phyloP scores from a whole-genome alignment of 805 yeast genomes.

The Metschnikowia anglica region DNA sequence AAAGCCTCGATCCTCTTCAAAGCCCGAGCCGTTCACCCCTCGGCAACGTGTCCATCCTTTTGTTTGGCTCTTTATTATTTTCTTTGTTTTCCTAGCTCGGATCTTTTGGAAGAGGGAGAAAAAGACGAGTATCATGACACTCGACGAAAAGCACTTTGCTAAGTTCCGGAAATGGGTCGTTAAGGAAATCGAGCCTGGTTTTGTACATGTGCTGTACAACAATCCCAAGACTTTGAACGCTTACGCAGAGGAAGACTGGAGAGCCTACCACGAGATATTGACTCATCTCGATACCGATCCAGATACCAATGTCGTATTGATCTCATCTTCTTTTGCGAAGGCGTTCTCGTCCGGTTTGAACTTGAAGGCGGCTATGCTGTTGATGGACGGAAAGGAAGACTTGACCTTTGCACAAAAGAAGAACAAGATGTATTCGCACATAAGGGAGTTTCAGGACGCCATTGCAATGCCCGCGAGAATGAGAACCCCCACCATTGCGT shows the following conservation, averaged over 20 bases:
- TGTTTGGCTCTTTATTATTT: neutral
- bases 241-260: slow-evolving; percentile 54
- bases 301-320: slow-evolving; percentile 49
- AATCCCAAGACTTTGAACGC: slow-evolving; percentile 63
- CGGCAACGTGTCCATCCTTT: too few relatives aligned
- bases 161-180: slow-evolving; percentile 33
- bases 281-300: slow-evolving; percentile 43
- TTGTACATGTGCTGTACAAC: slow-evolving; percentile 59
- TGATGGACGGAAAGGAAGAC: slow-evolving; percentile 11
- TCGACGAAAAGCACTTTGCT: slow-evolving; percentile 4
- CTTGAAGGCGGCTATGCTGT: slow-evolving; percentile 35
- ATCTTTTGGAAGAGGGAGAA: neutral
- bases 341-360: slow-evolving; percentile 70
- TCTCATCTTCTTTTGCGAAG: slow-evolving; percentile 55
- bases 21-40: too few relatives aligned
- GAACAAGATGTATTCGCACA: slow-evolving; percentile 35
- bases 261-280: slow-evolving; percentile 52
- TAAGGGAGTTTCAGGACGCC: slow-evolving; percentile 58
- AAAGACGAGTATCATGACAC: slow-evolving; percentile 8
- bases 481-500: slow-evolving; percentile 61
- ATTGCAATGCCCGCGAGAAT: slow-evolving; percentile 50
- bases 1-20: too few relatives aligned
- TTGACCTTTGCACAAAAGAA: slow-evolving; percentile 21
- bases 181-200: slow-evolving; percentile 42
- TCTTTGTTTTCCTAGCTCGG: too few relatives aligned